Conservation (phyloP, 2,329 filamentous ascomycete species). For the Xylaria sp. region DNA sequence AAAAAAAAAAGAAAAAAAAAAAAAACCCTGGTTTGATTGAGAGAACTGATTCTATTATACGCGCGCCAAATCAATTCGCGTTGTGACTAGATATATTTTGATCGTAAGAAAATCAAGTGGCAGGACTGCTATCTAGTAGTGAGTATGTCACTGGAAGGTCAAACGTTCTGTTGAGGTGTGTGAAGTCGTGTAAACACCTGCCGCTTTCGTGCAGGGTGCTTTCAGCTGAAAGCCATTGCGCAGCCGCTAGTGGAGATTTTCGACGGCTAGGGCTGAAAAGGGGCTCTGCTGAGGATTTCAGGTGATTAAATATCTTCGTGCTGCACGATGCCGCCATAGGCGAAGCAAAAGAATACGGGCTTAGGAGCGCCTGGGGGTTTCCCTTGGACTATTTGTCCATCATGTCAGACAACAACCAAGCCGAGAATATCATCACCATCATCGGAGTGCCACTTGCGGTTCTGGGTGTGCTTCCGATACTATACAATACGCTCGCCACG, state of each 20-base stretch:
- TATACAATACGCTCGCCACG: constrained; percentile 68
- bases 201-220: constrained; percentile 4
- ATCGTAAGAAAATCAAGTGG: no score
- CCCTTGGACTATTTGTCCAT: constrained; percentile 2
- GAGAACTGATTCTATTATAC: no score
- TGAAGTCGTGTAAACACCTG: background rate
- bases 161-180: no score
- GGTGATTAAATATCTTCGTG: constrained; percentile 3
- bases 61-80: no score
- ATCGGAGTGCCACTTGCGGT: constrained; percentile 64
- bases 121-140: no score
- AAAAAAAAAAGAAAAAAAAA: no score
- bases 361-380: background rate
- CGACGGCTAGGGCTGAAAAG: constrained; percentile 32
- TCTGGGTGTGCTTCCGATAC: constrained; percentile 65
- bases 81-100: no score
- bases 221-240: constrained; percentile 24
- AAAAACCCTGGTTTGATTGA: no score
- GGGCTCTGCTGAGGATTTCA: constrained; percentile 7
- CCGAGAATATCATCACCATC: constrained; percentile 60
- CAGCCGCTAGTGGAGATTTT: constrained; percentile 24
- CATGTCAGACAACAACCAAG: constrained; percentile 23
- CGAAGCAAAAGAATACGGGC: background rate
- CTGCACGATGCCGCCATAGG: background rate
- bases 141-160: no score